Conservation (phyloP, 257 asterid species). For the Nicotiana obtusifolia region DNA sequence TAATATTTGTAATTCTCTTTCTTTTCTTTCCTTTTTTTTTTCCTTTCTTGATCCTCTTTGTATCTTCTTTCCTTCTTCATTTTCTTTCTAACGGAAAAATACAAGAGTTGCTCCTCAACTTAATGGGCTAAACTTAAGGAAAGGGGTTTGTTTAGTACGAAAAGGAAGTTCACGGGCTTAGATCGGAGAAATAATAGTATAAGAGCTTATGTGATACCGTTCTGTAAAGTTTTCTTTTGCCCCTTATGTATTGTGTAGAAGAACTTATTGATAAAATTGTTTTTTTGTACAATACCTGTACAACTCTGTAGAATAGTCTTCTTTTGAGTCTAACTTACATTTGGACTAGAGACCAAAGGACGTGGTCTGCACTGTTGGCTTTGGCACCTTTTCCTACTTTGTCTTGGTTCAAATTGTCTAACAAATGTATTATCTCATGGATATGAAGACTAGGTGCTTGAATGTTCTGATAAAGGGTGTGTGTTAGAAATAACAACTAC, state of each 20-base stretch:
- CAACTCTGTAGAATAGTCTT: background rate
- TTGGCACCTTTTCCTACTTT: background rate
- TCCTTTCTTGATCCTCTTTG: background rate
- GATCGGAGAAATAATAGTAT: background rate
- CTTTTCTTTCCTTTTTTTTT: background rate
- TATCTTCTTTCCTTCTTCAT: background rate
- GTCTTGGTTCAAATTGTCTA: background rate
- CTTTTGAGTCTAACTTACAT: background rate
- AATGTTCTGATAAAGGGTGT: background rate
- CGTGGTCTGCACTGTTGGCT: background rate
- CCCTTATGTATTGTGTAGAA: background rate
- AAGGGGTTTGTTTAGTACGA: background rate
- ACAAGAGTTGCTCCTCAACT: background rate
- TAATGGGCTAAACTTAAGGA: background rate
- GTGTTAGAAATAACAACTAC: background rate
- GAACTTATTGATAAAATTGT: background rate
- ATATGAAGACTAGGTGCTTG: slow-evolving; percentile 1
- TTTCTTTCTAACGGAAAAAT: background rate
- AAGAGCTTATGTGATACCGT: background rate
- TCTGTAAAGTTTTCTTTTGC: background rate
- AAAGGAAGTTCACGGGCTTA: background rate
- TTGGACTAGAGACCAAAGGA: background rate
- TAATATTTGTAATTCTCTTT: background rate
- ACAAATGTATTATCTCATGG: background rate
- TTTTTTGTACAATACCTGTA: background rate